Percentiles rank a stretch among this genome's conserved stretches.
phyloP scores from a whole-genome alignment of 2,329 filamentous ascomycete species.

The Trichophyton verrucosum region DNA sequence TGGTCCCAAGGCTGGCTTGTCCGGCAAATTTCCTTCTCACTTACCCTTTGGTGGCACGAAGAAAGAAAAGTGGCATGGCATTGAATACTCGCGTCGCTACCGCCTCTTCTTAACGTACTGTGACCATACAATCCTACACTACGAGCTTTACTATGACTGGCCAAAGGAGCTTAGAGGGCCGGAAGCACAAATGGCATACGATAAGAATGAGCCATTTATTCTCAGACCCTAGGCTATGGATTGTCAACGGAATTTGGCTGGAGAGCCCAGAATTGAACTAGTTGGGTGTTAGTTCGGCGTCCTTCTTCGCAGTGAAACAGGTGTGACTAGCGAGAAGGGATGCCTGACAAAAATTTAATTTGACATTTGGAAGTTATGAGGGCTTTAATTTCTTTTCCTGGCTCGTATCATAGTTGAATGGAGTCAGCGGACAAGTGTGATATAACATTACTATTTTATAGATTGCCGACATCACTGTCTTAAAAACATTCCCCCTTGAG shows the following conservation, averaged over 20 bases:
- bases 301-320: neutral
- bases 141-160: conserved; percentile 43
- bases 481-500: too few relatives aligned
- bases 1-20: neutral
- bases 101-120: conserved; percentile 45
- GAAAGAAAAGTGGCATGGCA: conserved; percentile 26
- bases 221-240: conserved; percentile 5
- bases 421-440: neutral
- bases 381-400: neutral
- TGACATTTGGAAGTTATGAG: neutral
- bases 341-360: neutral
- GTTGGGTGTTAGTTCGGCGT: neutral
- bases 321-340: neutral
- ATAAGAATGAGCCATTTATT: conserved; percentile 3
- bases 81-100: conserved; percentile 33
- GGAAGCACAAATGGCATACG: conserved; percentile 1
- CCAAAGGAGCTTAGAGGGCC: conserved; percentile 12
- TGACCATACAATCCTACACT: conserved; percentile 47
- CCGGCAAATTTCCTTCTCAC: too few relatives aligned
- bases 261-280: neutral
- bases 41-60: conserved; percentile 3
- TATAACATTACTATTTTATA: neutral
- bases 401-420: neutral
- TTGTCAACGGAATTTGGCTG: neutral
- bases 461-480: conserved; percentile 3